Conservation (phyloP, 441 rosid genomes). For the Euphorbia schlechtendalii region DNA sequence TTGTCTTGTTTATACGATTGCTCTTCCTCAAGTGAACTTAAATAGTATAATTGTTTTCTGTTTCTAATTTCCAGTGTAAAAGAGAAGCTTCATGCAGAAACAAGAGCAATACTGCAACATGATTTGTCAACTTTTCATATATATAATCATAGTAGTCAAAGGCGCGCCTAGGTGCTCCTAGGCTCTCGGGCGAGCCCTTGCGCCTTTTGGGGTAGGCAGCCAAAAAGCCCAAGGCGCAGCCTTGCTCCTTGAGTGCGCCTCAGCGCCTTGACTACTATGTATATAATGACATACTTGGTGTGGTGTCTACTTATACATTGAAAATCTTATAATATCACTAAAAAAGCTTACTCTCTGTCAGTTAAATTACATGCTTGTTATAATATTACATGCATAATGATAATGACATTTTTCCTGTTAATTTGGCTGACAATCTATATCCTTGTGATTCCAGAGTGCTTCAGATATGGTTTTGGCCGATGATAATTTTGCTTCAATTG, state of each 20-base stretch:
- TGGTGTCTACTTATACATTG: not conserved
- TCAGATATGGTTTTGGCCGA: slow-evolving; percentile 99
- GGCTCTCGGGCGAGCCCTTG: too few species aligned
- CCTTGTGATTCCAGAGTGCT: slow-evolving; percentile 67
- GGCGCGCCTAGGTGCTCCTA: too few species aligned
- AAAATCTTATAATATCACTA: not conserved
- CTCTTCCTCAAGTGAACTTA: not conserved
- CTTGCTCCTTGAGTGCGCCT: too few species aligned
- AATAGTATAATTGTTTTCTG: not conserved
- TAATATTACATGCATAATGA: not conserved
- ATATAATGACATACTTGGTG: not conserved
- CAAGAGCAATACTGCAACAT: not conserved
- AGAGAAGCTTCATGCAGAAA: not conserved
- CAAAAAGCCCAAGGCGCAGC: too few species aligned
- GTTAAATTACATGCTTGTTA: not conserved
- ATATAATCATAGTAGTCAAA: too few species aligned
- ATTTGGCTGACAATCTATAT: slow-evolving; percentile 19
- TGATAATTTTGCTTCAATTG: slow-evolving; percentile 96
- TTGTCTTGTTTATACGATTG: not conserved
- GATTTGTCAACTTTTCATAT: too few species aligned
- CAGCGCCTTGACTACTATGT: too few species aligned
- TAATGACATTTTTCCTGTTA: not conserved
- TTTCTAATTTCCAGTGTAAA: too few species aligned
- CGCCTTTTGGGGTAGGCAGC: too few species aligned
- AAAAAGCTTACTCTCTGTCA: slow-evolving; percentile 1